These are phyloP conservation scores for Allium fistulosum DNA, from an alignment of 106 monocot genomes.

Conservation along the genomic window DNA sequence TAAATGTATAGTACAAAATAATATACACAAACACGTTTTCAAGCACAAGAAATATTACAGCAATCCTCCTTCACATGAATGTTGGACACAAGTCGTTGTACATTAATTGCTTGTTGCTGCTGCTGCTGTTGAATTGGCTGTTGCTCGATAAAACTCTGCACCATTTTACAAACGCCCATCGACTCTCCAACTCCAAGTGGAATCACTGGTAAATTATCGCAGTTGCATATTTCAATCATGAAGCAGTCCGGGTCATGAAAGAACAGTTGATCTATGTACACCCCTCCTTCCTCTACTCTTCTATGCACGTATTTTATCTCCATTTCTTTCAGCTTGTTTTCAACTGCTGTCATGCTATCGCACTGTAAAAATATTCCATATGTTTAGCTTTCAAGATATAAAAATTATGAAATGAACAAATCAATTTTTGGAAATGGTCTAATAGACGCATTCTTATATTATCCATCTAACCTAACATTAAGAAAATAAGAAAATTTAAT, in stretches of 20 bases:
- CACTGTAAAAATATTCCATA: constrained; percentile 29
- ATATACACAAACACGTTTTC: not conserved
- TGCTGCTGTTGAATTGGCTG: not conserved
- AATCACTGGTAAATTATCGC: constrained; percentile 78
- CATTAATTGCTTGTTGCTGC: constrained; percentile 1
- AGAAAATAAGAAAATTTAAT: not conserved
- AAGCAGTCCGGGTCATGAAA: constrained; percentile 93
- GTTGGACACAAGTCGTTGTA: not conserved
- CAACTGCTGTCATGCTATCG: constrained; percentile 45
- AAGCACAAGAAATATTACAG: constrained; percentile 7
- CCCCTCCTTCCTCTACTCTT: constrained; percentile 64
- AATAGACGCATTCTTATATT: too few relatives aligned
- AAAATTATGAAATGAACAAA: too few relatives aligned
- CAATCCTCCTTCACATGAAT: constrained; percentile 6
- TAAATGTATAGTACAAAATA: too few relatives aligned
- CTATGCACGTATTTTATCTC: constrained; percentile 38
- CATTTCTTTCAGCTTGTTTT: constrained; percentile 53
- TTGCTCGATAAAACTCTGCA: not conserved
- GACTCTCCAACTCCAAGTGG: constrained; percentile 27
- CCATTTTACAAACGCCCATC: constrained; percentile 33
- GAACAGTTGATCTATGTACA: constrained; percentile 78
- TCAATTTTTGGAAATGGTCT: too few relatives aligned
- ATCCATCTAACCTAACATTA: too few relatives aligned
- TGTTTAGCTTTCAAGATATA: too few relatives aligned
- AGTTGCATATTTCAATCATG: constrained; percentile 99